Evolutionary conservation across 2,329 filamentous ascomycete genomes (phyloP).

Genomic region (Aspergillus pseudonomiae): DNA sequence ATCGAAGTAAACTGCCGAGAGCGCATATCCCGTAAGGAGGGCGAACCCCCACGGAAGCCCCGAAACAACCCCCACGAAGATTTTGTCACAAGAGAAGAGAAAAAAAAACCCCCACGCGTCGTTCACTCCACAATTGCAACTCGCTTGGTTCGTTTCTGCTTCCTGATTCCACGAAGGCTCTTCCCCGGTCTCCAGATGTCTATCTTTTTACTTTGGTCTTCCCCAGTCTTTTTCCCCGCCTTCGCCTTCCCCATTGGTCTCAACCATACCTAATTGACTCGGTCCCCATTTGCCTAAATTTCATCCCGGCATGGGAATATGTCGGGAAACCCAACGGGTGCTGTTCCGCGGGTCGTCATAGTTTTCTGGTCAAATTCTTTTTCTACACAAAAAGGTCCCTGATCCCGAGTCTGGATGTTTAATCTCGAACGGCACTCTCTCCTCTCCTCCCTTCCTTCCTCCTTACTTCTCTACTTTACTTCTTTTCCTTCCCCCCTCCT

Average conservation of each 20-base stretch:
- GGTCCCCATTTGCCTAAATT: conserved; percentile 4
- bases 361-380: neutral
- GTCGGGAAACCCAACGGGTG: conserved; percentile 9
- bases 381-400: conserved; percentile 10
- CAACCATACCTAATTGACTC: neutral
- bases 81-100: neutral
- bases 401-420: conserved; percentile 9
- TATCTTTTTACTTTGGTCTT: conserved; percentile 7
- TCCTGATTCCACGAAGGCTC: conserved; percentile 7
- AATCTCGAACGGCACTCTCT: neutral
- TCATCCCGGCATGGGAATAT: neutral
- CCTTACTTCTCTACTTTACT: neutral
- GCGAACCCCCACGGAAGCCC: neutral
- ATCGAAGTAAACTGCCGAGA: neutral
- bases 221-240: conserved; percentile 16
- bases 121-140: neutral
- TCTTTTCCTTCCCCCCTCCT: neutral
- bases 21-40: neutral
- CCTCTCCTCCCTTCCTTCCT: conserved; percentile 4
- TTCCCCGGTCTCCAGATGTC: conserved; percentile 9
- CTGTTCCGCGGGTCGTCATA: conserved; percentile 2
- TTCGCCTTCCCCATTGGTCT: conserved; percentile 18
- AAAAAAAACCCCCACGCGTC: neutral
- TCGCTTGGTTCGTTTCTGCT: neutral
- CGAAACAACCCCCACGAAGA: neutral